Conservation (phyloP, 306 rosid genomes). For the Castanopsis chinensis region DNA sequence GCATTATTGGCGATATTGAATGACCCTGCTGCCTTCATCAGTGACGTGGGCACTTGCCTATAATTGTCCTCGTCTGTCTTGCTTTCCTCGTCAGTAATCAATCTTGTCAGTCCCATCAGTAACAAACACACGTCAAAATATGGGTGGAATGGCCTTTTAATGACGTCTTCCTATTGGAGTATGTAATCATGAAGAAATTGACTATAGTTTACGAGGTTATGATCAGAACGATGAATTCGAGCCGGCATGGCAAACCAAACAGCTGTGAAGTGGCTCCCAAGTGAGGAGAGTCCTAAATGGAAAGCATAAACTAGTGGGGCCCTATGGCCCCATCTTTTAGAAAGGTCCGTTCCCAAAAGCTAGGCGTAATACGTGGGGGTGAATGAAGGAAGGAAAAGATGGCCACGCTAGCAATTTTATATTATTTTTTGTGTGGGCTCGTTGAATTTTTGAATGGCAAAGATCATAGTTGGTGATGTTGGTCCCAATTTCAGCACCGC, state of each 20-base stretch:
- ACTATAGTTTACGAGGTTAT: not conserved
- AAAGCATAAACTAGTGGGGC: slow-evolving; percentile 51
- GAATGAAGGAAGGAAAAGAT: slow-evolving; percentile 5
- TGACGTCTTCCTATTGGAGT: too few relatives aligned
- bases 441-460: slow-evolving; percentile 22
- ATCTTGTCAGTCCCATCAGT: too few relatives aligned
- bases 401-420: slow-evolving; percentile 36
- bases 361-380: slow-evolving; percentile 13
- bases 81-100: too few relatives aligned
- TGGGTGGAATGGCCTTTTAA: too few relatives aligned
- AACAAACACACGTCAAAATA: too few relatives aligned
- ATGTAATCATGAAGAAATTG: too few relatives aligned
- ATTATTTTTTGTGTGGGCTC: slow-evolving; percentile 18
- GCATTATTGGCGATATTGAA: too few relatives aligned
- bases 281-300: slow-evolving; percentile 58
- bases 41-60: too few relatives aligned
- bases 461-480: slow-evolving; percentile 27
- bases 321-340: slow-evolving; percentile 13
- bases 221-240: slow-evolving; percentile 1
- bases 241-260: slow-evolving; percentile 42
- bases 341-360: slow-evolving; percentile 37
- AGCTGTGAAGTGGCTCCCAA: slow-evolving; percentile 35
- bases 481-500: slow-evolving; percentile 52
- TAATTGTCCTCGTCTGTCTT: too few relatives aligned
- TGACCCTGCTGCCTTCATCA: too few relatives aligned